These are phyloP conservation scores for Termitomyces sp. DNA, from an alignment of 768 basidiomycete genomes.

Conservation along the genomic window DNA sequence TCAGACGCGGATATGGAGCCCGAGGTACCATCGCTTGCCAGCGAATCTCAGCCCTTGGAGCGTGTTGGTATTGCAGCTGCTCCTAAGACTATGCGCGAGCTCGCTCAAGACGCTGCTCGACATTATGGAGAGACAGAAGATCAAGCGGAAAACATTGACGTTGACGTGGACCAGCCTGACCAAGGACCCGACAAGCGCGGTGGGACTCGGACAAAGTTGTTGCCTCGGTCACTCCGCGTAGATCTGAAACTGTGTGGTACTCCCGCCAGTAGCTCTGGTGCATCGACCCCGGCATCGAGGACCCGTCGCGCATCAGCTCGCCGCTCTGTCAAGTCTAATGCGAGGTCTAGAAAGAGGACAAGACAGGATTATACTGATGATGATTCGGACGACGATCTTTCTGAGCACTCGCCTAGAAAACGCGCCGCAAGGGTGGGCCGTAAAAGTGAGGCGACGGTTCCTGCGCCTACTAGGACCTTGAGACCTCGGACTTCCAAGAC, in stretches of 20 bases:
- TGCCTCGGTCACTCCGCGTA: slow-evolving; percentile 7
- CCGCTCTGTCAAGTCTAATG: slow-evolving; percentile 2
- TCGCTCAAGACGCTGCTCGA: slow-evolving; percentile 44
- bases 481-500: slow-evolving; percentile 56
- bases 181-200: not conserved
- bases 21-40: slow-evolving; percentile 15
- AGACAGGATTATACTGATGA: slow-evolving; percentile 15
- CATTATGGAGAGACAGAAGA: slow-evolving; percentile 8
- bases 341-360: slow-evolving; percentile 14
- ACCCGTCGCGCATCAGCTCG: not conserved
- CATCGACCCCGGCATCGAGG: slow-evolving; percentile 5
- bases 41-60: not conserved
- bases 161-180: slow-evolving; percentile 1
- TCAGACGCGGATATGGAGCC: slow-evolving; percentile 27
- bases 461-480: slow-evolving; percentile 42
- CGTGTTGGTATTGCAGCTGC: not conserved
- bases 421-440: slow-evolving; percentile 17
- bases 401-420: slow-evolving; percentile 26
- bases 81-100: slow-evolving; percentile 62
- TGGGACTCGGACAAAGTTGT: slow-evolving; percentile 2
- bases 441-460: slow-evolving; percentile 9
- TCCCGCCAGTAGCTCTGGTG: slow-evolving; percentile 3
- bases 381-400: slow-evolving; percentile 15
- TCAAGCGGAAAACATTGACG: slow-evolving; percentile 7
- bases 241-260: slow-evolving; percentile 4